Evolutionary conservation across 2,329 filamentous ascomycete species (phyloP).

Genomic region (Aspergillus sp.): DNA sequence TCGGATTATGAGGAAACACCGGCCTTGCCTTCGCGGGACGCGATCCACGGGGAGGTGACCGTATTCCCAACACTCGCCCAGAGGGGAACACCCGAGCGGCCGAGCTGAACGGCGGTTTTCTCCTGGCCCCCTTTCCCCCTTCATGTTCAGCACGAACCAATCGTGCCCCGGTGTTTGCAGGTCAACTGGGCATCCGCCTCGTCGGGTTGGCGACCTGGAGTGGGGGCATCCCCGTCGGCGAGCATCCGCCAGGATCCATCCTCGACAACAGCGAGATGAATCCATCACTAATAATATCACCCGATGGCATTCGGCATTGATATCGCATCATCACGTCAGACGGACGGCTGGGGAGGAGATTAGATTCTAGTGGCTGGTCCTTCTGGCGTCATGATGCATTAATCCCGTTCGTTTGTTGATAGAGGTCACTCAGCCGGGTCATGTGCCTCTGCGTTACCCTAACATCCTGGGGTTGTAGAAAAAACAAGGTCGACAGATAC

Average conservation of each 20-base stretch:
- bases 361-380: not conserved
- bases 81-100: too few species aligned
- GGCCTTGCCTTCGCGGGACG: too few species aligned
- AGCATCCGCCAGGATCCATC: not conserved
- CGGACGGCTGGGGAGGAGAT: not conserved
- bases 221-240: not conserved
- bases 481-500: not conserved
- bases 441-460: not conserved
- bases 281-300: not conserved
- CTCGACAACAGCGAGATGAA: not conserved
- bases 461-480: not conserved
- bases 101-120: too few species aligned
- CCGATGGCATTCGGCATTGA: too few species aligned
- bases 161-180: not conserved
- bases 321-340: not conserved
- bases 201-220: too few species aligned
- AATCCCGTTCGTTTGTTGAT: not conserved
- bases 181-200: not conserved
- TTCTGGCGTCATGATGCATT: not conserved
- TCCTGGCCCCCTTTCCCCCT: too few species aligned
- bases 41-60: too few species aligned
- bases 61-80: too few species aligned
- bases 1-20: too few species aligned
- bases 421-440: not conserved
- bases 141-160: too few species aligned